A percentile compares a stretch with the other conserved stretches of the same genome.
These are phyloP conservation scores for Gyromitra esculenta DNA, from an alignment of 2,329 filamentous ascomycete genomes.

Conservation along the genomic window DNA sequence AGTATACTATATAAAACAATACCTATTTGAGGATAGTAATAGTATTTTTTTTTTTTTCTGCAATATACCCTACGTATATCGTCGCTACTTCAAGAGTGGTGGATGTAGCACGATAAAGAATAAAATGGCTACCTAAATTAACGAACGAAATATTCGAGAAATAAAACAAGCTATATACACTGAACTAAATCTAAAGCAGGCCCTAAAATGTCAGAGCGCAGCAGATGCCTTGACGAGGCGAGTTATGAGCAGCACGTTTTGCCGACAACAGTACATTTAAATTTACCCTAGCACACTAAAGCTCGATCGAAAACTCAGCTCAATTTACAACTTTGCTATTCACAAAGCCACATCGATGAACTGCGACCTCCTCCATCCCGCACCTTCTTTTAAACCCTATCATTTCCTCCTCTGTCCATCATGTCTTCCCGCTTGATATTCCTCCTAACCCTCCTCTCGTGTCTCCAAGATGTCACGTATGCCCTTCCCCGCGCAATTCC, in stretches of 20 bases:
- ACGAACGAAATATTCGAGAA: neutral
- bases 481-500: neutral
- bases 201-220: neutral
- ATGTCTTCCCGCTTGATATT: neutral
- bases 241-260: neutral
- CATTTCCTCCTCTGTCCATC: neutral
- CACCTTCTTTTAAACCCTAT: neutral
- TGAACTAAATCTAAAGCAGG: neutral
- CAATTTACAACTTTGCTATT: neutral
- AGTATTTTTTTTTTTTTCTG: too few species aligned
- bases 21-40: neutral
- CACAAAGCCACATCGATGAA: neutral
- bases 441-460: neutral
- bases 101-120: neutral
- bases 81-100: neutral
- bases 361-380: neutral
- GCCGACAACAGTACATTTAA: neutral
- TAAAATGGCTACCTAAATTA: neutral
- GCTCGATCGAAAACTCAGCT: neutral
- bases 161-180: neutral
- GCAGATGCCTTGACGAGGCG: neutral
- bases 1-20: slow-evolving; percentile 44
- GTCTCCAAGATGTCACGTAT: too few species aligned
- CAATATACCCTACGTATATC: slow-evolving; percentile 11
- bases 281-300: neutral